Base-by-base conservation (phyloP, 805 yeast genomes). In the Ogataea zsoltii region DNA sequence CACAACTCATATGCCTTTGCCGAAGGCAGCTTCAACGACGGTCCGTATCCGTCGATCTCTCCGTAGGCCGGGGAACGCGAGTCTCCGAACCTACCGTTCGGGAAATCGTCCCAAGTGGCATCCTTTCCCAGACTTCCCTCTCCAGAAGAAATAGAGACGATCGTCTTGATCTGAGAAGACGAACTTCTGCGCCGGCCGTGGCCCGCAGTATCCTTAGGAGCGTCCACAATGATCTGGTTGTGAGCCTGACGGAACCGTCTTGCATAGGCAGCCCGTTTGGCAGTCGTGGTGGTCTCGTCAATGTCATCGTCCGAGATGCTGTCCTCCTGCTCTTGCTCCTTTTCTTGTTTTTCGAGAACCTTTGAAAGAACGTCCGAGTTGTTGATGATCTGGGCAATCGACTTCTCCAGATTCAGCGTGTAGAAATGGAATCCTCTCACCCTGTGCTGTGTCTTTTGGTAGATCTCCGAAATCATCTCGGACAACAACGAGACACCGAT, bases 1-100 rank as follows among this genome's bases (percentile, higher is more conserved):
- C 97, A 91, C 15, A 81, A 71, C 43, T 78, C 79, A 40, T 76
- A 70, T 1, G 95, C 95, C 58, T 75, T 79, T 30, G 77, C 73
- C 11, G 82, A 76, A 7, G 84, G 77, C 4, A 88, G 82, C 60
- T 91, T 91, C 57, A 94, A 76, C 2, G 86, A 80, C 0, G 97
- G 96, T 2, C 98, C 98, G 64, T 92, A 94, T 25, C 98, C 98
- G 64, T 91, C 97, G 57, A 92, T 88, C 68, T 92, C 97, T 72
- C 98, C 99, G 66, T 87, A 92, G 1, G 98, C 98, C 15, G 97
- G 97, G 28, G 96, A 88, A 58, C 94, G 75, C 0, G 96, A 87
- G 68, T 90, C 96, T 69, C 97, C 96, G 65, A 88, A 89, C 69
- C 98, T 77, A 62, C 97, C 96, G 66, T 91, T 89, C 21, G 97